Base-by-base conservation (phyloP, 106 monocot species). In the Dendrobium chrysotoxum region DNA sequence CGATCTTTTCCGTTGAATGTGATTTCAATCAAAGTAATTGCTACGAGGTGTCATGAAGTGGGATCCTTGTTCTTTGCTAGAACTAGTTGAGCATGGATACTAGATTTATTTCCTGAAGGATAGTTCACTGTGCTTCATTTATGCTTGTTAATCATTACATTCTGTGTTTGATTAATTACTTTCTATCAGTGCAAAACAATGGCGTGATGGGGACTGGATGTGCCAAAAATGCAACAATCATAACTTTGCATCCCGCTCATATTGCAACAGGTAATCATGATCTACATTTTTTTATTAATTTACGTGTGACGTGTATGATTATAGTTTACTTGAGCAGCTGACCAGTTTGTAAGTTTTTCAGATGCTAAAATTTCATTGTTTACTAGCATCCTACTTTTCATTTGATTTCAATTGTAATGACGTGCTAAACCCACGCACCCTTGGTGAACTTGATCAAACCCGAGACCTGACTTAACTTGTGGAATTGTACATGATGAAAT, bases 181-280 rank as follows among this genome's bases (percentile, higher is more conserved):
- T 74, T 42, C 42, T 86, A 18, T 40, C 86, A 91, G 91, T 80
- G 91, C 88, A 86, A 91, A 88, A 83, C 86, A 91, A 68, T 91
- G 91, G 91, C 91, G 91, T 81, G 91, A 88, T 76, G 91, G 91
- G 58, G 91, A 91, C 38, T 91, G 91, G 91, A 91, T 91, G 91
- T 91, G 91, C 79, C 78, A 75, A 68, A 88, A 86, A 71, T 91
- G 91, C 86, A 88, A 91, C 53, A 91, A 91, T 79, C 91, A 91
- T 79, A 91, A 91, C 85, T 91, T 75, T 85, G 91, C 91, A 58
- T 88, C 91, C 78, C 84, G 91, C 66, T 88, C 91, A 17, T 77
- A 9, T 67, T 91, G 91, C 80, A 91, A 91, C 78, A 91, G 91
- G 91, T 91, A 82, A 13, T 47, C 30, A 75, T 54, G 21, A 23